Evolutionary conservation across 768 basidiomycete species (phyloP), one percentile per base, ranked within the genome.

Genomic region (Auriscalpium vulgare): DNA sequence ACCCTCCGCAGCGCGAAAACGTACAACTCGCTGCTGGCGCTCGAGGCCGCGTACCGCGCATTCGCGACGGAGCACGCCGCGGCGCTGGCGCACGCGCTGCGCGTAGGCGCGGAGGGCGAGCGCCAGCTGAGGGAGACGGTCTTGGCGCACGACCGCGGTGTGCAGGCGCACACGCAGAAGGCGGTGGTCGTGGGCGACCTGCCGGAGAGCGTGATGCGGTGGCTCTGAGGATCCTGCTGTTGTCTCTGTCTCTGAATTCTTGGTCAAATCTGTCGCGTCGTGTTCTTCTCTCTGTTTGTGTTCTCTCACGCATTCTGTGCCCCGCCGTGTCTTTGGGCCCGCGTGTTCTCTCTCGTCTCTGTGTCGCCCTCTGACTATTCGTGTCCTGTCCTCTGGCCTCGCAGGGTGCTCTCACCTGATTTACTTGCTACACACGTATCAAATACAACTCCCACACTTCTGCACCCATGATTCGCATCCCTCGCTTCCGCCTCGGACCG

Each of bases 131-230:
- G 36, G 29, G n/a, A 47, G 17, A 17, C 34, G 6, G 14, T 54
- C 21, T 46, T 37, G n/a, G 53, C 40, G 34, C 53, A 54, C 46
- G 53, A 54, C 19, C 53, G 53, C n/a, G 35, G 23, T 11, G 53
- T 48, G 7, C 53, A 54, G n/a, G 53, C 53, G 16, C 19, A 47
- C 34, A 21, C 23, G 40, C 35, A 53, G 44, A 11, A 5, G 8
- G 37, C 37, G 44, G 13, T 23, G 5, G 37, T 16, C 13, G 11
- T 43, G 52, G 40, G 21, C 13, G 19, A 19, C 17, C 40, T 44
- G n/a, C 52, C 38, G n/a, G 47, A 48, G 16, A 53, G 21, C 23
- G 52, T 53, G 10, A 44, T 19, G 19, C 17, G 44, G 40, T 53
- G 52, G 52, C 52, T 53, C n/a, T 53, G 50, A 51, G 35, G 35